These are phyloP conservation scores for Aaosphaeria arxii DNA, from an alignment of 2,329 filamentous ascomycete genomes.

Conservation along the genomic window DNA sequence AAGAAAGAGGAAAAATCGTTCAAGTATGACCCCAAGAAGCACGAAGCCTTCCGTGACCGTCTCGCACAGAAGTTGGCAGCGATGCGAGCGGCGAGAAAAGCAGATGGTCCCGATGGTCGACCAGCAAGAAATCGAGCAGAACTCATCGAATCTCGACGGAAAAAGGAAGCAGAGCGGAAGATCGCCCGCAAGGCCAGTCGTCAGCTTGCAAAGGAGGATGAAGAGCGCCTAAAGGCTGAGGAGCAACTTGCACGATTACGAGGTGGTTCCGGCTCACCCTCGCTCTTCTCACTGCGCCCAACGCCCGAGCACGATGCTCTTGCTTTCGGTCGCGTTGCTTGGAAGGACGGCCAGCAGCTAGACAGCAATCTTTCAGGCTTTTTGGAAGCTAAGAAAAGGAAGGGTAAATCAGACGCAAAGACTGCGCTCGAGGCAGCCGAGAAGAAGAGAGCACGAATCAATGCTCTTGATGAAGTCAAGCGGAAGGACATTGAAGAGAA, in stretches of 20 bases:
- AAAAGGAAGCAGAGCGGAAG: constrained; percentile 83
- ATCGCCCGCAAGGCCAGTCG: constrained; percentile 85
- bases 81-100: constrained; percentile 81
- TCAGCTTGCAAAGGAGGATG: constrained; percentile 73
- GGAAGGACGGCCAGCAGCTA: constrained; percentile 78
- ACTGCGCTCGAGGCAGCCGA: constrained; percentile 83
- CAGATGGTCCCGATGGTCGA: constrained; percentile 77
- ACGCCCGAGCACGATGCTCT: constrained; percentile 61
- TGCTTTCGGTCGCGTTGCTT: constrained; percentile 87
- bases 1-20: constrained; percentile 31
- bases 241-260: constrained; percentile 55
- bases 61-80: constrained; percentile 81
- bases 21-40: constrained; percentile 49
- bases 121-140: constrained; percentile 85
- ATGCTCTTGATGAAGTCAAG: constrained; percentile 73
- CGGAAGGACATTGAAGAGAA: constrained; percentile 87
- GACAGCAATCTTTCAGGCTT: constrained; percentile 65
- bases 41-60: constrained; percentile 71
- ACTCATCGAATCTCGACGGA: constrained; percentile 82
- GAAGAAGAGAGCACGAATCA: constrained; percentile 78
- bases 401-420: constrained; percentile 79
- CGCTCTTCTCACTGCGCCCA: constrained; percentile 45
- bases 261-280: constrained; percentile 58
- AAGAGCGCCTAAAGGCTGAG: constrained; percentile 61
- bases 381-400: constrained; percentile 68